phyloP scores from a whole-genome alignment of 371 early-diverging fungal species.

The Fennellomyces sp. region DNA sequence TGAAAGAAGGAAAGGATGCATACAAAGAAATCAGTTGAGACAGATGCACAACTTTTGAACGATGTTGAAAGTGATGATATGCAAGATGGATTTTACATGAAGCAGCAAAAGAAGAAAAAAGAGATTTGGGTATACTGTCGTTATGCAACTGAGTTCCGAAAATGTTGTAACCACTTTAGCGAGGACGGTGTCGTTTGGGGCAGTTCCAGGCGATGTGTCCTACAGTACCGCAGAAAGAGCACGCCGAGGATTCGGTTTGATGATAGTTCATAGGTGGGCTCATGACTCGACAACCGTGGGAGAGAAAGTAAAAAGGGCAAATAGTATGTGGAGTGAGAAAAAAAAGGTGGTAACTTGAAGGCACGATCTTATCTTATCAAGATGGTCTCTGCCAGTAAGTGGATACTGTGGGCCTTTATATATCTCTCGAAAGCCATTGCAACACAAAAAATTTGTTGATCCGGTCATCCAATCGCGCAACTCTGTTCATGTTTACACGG shows the following conservation, averaged over 20 bases:
- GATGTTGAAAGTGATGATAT: neutral
- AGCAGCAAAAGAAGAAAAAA: neutral
- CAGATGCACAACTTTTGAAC: neutral
- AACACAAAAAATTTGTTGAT: neutral
- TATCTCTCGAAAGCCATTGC: neutral
- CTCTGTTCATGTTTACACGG: neutral
- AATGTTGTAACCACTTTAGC: conserved; percentile 6
- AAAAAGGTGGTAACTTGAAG: neutral
- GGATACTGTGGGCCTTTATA: neutral
- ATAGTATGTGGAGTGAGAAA: neutral
- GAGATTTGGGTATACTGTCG: neutral
- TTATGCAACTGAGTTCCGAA: no score
- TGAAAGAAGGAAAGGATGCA: neutral
- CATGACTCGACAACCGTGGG: neutral
- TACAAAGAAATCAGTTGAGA: neutral
- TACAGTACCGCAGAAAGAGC: conserved; percentile 36
- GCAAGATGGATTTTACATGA: neutral
- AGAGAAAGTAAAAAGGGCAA: conserved; percentile 6
- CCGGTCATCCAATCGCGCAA: neutral
- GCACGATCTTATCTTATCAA: conserved; percentile 14
- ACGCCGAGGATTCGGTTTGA: conserved; percentile 16
- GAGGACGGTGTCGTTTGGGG: conserved; percentile 47
- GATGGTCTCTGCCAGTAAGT: neutral
- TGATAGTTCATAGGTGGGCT: neutral
- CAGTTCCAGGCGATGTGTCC: conserved; percentile 51